phyloP scores from a whole-genome alignment of 1,139 yeast species.

The Scheffersomyces stambukii region DNA sequence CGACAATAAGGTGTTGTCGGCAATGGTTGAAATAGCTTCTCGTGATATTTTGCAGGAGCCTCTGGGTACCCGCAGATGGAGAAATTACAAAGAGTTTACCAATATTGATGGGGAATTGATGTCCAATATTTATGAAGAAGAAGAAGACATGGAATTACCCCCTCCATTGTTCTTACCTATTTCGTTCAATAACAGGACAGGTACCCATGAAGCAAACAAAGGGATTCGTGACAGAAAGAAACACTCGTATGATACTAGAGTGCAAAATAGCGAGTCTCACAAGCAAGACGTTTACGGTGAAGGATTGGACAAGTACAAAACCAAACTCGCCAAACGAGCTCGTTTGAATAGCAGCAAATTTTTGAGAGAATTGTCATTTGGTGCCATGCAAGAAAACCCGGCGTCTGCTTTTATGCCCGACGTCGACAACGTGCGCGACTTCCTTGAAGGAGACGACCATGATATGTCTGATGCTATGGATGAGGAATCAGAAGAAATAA shows the following conservation, averaged over 20 bases:
- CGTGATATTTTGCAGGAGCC: conserved; percentile 54
- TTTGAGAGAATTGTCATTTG: conserved; percentile 51
- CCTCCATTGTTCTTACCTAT: conserved; percentile 44
- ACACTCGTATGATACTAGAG: conserved; percentile 75
- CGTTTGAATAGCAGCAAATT: conserved; percentile 52
- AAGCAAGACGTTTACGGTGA: conserved; percentile 69
- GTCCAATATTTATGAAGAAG: conserved; percentile 24
- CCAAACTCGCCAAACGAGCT: conserved; percentile 42
- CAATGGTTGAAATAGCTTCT: conserved; percentile 72
- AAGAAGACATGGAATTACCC: conserved; percentile 24
- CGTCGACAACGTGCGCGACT: conserved; percentile 50
- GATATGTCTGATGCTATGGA: conserved; percentile 33
- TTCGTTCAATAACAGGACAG: conserved; percentile 85
- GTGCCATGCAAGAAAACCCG: conserved; percentile 37
- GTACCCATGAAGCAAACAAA: conserved; percentile 64
- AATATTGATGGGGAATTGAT: conserved; percentile 16
- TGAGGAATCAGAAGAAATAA: conserved; percentile 36
- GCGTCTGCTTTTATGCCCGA: conserved; percentile 50
- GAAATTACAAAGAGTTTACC: conserved; percentile 30
- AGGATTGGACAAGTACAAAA: conserved; percentile 62
- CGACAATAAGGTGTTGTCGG: conserved; percentile 43
- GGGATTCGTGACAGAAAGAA: conserved; percentile 85
- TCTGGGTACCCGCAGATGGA: conserved; percentile 51
- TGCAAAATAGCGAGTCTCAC: conserved; percentile 63
- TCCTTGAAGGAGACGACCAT: conserved; percentile 45